Evolutionary conservation across 1,284 basidiomycete genomes (phyloP), one percentile per base, ranked within the genome.

Genomic region (Erythrobasidium hasegawianum): DNA sequence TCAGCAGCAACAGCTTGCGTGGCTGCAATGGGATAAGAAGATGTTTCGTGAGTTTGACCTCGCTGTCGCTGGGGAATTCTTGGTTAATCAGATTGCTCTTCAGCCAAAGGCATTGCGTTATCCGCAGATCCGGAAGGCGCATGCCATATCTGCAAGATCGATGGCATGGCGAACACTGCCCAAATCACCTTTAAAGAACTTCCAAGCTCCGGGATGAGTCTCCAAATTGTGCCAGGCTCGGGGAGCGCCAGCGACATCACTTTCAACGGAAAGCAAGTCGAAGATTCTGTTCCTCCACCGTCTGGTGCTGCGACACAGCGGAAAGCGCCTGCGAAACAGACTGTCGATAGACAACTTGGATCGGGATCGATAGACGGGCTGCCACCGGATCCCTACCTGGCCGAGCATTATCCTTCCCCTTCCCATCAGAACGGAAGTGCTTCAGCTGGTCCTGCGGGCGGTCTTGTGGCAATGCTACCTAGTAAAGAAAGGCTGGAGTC

Each of bases 41-140:
- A 72, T 72, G 72, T 72, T 70, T 60, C 65, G 68, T 27, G 67
- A 69, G 9, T 67, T n/a, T n/a, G n/a, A n/a, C n/a, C n/a, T n/a
- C n/a, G n/a, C n/a, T n/a, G n/a, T n/a, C n/a, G n/a, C n/a, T n/a
- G n/a, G n/a, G n/a, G n/a, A n/a, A n/a, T n/a, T n/a, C n/a, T n/a
- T 14, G 16, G 26, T 18, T 13, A 10, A n/a, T 53, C 13, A 20
- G 10, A 10, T 38, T 50, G 22, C 53, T 64, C 27, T 33, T 16
- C 20, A 59, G 57, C 64, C 5, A 49, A 67, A 16, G 64, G 64
- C 18, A 56, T 67, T n/a, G 33, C 64, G 10, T 33, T 65, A 2
- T 38, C 8, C 29, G 55, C 55, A 2, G 22, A 67, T 9, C 68
- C 64, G 1, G 13, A 43, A 22, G 69, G 61, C 10, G 64, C 38